phyloP scores from a whole-genome alignment of 1,284 basidiomycete species.

The Rhodofomes roseus region DNA sequence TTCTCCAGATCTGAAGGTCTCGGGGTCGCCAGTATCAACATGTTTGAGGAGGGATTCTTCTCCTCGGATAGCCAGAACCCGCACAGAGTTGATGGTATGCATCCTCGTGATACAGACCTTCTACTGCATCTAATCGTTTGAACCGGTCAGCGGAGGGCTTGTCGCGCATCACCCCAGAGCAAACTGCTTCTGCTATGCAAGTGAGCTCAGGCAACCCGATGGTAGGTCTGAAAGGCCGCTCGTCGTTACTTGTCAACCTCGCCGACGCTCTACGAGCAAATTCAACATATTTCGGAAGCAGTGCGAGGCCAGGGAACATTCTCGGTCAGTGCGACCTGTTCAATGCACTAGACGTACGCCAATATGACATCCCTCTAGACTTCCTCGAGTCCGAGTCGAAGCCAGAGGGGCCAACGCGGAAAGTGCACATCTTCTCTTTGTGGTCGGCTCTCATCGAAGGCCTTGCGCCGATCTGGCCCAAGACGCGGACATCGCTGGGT shows the following conservation, averaged over 20 bases:
- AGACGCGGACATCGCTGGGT: conserved; percentile 64
- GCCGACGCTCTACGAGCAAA: conserved; percentile 63
- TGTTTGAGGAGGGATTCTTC: conserved; percentile 86
- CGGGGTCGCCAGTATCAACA: conserved; percentile 88
- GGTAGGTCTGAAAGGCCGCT: conserved; percentile 86
- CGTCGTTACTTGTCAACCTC: conserved; percentile 72
- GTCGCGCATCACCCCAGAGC: conserved; percentile 57
- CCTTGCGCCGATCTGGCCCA: conserved; percentile 86
- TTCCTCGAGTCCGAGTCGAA: conserved; percentile 62
- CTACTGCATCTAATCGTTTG: neutral
- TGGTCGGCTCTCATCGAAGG: conserved; percentile 85
- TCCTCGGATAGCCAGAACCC: conserved; percentile 64
- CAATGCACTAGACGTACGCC: neutral
- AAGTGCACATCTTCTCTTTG: conserved; percentile 63
- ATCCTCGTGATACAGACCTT: neutral
- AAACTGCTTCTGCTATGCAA: conserved; percentile 75
- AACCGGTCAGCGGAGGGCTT: conserved; percentile 63
- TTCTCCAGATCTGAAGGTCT: conserved; percentile 86
- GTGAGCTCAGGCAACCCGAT: conserved; percentile 79
- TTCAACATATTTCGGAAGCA: conserved; percentile 65
- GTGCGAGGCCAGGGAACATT: conserved; percentile 78
- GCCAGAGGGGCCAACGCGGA: conserved; percentile 33
- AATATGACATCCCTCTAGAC: conserved; percentile 39
- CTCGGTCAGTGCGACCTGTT: conserved; percentile 47
- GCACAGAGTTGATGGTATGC: conserved; percentile 75